phyloP scores from a whole-genome alignment of 257 asterid genomes.

The Thymus mandschuricus region DNA sequence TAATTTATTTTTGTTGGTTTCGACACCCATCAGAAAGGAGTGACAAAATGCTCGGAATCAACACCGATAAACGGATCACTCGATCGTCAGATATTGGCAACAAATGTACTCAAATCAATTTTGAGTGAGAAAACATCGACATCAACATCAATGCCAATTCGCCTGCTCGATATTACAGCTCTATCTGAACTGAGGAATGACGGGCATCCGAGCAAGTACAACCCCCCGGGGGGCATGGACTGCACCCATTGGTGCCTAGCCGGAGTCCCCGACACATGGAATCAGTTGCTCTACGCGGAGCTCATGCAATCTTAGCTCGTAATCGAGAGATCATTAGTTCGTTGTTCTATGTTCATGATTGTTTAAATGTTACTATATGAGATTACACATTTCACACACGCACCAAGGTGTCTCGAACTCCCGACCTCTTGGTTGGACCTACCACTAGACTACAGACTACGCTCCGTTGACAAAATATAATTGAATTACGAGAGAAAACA shows the following conservation, averaged over 20 bases:
- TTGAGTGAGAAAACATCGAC: slow-evolving; percentile 18
- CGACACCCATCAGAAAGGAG: slow-evolving; percentile 1
- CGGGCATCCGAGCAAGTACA: slow-evolving; percentile 56
- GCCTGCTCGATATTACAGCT: slow-evolving; percentile 55
- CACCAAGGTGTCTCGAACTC: too few relatives aligned
- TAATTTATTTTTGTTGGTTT: too few relatives aligned
- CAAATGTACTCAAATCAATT: slow-evolving; percentile 41
- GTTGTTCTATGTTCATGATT: too few relatives aligned
- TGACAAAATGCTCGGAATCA: slow-evolving; percentile 48
- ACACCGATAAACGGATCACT: slow-evolving; percentile 53
- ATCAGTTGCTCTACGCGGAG: slow-evolving; percentile 48
- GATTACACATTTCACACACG: too few relatives aligned
- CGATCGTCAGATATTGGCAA: slow-evolving; percentile 47
- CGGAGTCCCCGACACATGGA: slow-evolving; percentile 73
- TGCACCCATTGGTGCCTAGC: slow-evolving; percentile 78
- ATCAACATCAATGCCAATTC: slow-evolving; percentile 22
- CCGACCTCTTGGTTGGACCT: too few relatives aligned
- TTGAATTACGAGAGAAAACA: too few relatives aligned
- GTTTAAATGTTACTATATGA: too few relatives aligned
- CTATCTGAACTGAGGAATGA: slow-evolving; percentile 67
- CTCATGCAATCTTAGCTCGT: background rate
- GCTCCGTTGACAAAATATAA: too few relatives aligned
- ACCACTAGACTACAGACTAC: too few relatives aligned
- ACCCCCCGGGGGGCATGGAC: slow-evolving; percentile 48
- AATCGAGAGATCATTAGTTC: background rate